Percentiles rank a stretch among this genome's conserved stretches.
Evolutionary conservation across 768 basidiomycete species (phyloP).

Genomic region (Clitopilus passeckerianus): DNA sequence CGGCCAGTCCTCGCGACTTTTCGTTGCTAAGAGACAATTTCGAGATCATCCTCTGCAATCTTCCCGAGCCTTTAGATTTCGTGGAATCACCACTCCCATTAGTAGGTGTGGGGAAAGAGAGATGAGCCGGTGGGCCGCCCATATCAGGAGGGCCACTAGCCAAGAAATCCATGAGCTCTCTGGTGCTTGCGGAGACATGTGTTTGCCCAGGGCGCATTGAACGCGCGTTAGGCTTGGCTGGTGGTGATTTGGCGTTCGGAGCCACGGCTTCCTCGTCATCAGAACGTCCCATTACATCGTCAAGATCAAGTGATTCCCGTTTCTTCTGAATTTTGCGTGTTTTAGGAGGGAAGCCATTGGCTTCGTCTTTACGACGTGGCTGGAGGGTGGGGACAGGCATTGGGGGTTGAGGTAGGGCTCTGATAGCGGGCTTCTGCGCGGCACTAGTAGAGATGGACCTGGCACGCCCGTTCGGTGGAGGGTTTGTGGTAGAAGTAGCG

Average conservation of each 20-base stretch:
- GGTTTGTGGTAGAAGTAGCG: conserved; percentile 28
- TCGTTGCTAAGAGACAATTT: conserved; percentile 56
- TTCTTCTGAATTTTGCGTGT: conserved; percentile 50
- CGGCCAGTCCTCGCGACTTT: conserved; percentile 20
- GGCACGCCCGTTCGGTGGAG: conserved; percentile 25
- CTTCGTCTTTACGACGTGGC: conserved; percentile 17
- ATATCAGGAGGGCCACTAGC: conserved; percentile 53
- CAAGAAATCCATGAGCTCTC: conserved; percentile 54
- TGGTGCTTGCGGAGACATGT: conserved; percentile 38
- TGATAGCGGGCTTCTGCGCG: conserved; percentile 17
- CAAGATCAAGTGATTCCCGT: conserved; percentile 68
- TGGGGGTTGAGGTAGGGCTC: conserved; percentile 24
- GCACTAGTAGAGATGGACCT: conserved; percentile 38
- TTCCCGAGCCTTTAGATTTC: conserved; percentile 50
- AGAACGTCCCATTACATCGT: conserved; percentile 68
- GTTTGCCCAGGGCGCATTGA: conserved; percentile 16
- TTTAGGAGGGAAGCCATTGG: conserved; percentile 34
- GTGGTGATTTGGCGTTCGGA: conserved; percentile 13
- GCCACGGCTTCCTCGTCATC: conserved; percentile 47
- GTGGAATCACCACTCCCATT: conserved; percentile 27
- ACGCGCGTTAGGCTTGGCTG: conserved; percentile 10
- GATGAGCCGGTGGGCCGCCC: conserved; percentile 51
- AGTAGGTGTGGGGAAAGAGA: conserved; percentile 21
- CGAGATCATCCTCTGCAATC: conserved; percentile 81
- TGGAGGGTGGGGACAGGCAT: conserved; percentile 23